Conservation (phyloP, 208 protist species). For the Jaenimonas drosophilae region DNA sequence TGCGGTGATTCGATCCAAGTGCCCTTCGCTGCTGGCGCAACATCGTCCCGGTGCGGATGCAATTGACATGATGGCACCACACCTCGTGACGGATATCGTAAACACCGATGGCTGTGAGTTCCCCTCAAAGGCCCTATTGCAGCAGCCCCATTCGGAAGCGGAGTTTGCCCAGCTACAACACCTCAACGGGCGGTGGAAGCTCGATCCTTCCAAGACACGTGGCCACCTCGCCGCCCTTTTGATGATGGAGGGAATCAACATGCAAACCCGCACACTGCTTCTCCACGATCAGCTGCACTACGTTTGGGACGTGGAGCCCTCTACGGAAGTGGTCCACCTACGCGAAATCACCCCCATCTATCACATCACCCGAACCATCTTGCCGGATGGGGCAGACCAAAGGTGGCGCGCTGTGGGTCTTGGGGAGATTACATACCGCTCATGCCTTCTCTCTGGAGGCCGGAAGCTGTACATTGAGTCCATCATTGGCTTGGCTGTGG, state of each 20-base stretch:
- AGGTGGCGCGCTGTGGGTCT: constrained; percentile 18
- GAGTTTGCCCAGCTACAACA: constrained; percentile 35
- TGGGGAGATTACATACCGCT: constrained; percentile 18
- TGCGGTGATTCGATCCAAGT: constrained; percentile 23
- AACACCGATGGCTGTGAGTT: constrained; percentile 4
- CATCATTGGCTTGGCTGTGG: constrained; percentile 15
- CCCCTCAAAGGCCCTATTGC: constrained; percentile 10
- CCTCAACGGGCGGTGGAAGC: constrained; percentile 33
- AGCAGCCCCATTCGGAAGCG: constrained; percentile 9
- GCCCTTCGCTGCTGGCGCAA: constrained; percentile 12
- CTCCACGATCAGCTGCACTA: too few relatives aligned
- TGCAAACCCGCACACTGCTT: constrained; percentile 38
- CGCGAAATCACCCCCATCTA: too few relatives aligned
- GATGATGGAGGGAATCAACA: constrained; percentile 26
- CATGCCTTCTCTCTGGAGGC: constrained; percentile 28
- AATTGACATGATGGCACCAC: too few relatives aligned
- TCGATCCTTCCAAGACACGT: constrained; percentile 10
- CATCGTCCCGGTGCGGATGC: too few relatives aligned
- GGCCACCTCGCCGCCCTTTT: constrained; percentile 27
- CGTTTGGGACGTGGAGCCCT: too few relatives aligned
- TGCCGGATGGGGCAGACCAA: constrained; percentile 18
- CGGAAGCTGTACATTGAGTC: constrained; percentile 36
- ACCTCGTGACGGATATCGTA: constrained; percentile 6
- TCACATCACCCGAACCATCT: too few relatives aligned
- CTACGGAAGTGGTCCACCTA: too few relatives aligned